Evolutionary conservation across 108 stramenopile species (phyloP).

Genomic region (Conticribra guillardii): DNA sequence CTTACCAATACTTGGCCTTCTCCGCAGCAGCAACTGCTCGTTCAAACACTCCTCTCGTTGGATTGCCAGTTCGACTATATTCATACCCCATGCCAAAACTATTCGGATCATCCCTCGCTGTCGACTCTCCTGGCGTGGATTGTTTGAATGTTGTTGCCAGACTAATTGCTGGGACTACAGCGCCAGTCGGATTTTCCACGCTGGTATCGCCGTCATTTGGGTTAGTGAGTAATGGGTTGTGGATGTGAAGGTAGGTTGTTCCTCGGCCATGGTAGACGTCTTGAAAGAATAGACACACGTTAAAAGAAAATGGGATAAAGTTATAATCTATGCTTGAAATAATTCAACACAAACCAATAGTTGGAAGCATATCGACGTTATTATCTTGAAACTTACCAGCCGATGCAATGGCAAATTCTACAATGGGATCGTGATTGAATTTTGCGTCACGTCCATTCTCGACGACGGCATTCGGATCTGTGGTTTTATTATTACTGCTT

Average conservation of each 20-base stretch:
- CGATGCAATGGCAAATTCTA: too few species aligned
- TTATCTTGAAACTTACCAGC: too few species aligned
- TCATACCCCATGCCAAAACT: slow-evolving; percentile 88
- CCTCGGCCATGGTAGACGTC: background rate
- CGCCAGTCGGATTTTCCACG: slow-evolving; percentile 71
- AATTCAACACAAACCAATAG: too few species aligned
- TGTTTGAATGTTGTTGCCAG: slow-evolving; percentile 86
- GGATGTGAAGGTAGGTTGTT: slow-evolving; percentile 53
- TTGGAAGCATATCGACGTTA: too few species aligned
- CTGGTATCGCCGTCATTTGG: background rate
- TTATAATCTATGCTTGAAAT: too few species aligned
- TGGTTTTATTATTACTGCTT: too few species aligned
- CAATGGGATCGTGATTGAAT: too few species aligned
- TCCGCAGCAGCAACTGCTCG: slow-evolving; percentile 77
- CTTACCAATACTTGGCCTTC: slow-evolving; percentile 60
- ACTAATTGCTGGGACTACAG: slow-evolving; percentile 76
- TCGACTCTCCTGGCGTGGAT: slow-evolving; percentile 62
- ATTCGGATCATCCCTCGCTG: slow-evolving; percentile 69
- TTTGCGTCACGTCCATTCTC: too few species aligned
- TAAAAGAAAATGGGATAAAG: too few species aligned
- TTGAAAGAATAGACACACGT: too few species aligned
- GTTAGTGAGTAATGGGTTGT: slow-evolving; percentile 23
- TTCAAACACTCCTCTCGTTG: slow-evolving; percentile 87
- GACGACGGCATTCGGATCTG: too few species aligned
- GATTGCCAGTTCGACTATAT: slow-evolving; percentile 80